Base-by-base conservation (phyloP, 78 protist species). In the Tieghemostelium lacteum region DNA sequence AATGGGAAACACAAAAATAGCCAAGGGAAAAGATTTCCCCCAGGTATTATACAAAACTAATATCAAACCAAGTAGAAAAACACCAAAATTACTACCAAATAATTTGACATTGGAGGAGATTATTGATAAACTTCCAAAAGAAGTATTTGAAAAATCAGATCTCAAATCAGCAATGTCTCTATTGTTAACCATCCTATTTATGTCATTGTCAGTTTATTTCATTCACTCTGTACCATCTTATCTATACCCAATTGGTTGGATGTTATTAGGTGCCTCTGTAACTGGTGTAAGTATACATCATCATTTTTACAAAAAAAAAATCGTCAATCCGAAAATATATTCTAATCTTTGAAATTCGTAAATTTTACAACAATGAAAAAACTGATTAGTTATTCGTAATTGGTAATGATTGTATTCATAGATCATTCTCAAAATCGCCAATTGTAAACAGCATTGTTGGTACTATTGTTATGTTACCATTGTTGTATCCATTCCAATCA, bases 381-480 rank as follows among this genome's bases (percentile, higher is more conserved):
- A 57, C 7, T 57, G 24, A 57, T 57, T 66, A 70, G 77, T 52
- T 71, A 50, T 36, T 71, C 42, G 77, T 50, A 33, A 71, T 78
- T 66, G 88, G 88, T 26, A 78, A 78, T 78, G 88, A 78, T 66
- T 78, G 88, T 66, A 78, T 52, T 52, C 74, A 78, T 28, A 64
- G 66, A 28, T 64, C 88, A 49, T 78, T 78, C 42, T 36, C 75
- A 19, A 78, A 78, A 6, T 64, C 73, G n/a, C 57, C 75, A 78
- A 22, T 54, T 22, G 75, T 78, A 1, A 78, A 78, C 28, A 42
- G 64, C 28, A 55, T 78, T 55, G 62, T 78, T 78, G 88, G 88
- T 29, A 78, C 88, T 14, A 78, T 78, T 78, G 88, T 78, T 49
- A 78, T 78, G 88, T 71, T 78, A 33, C 88, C 88, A 66, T 66